A percentile compares a stretch with the other conserved stretches of the same genome.
phyloP scores from a whole-genome alignment of 2,329 filamentous ascomycete genomes.

The Claviceps citrina region DNA sequence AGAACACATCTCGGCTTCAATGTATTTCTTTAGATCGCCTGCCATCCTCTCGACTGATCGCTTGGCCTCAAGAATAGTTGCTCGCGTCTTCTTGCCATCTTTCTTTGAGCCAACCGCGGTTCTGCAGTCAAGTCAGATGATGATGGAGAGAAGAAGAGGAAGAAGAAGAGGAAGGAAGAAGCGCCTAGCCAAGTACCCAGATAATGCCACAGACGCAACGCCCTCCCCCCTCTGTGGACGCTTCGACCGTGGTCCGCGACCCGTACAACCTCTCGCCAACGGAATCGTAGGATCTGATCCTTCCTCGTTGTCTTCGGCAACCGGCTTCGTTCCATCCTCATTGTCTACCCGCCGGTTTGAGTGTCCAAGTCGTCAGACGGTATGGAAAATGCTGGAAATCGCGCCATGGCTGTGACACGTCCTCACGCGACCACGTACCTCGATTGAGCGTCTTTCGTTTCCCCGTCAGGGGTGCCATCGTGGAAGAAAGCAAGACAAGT shows the following conservation, averaged over 20 bases:
- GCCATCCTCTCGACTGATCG: neutral
- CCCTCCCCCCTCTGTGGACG: neutral
- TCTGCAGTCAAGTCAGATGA: neutral
- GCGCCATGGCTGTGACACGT: neutral
- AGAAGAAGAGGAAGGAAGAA: neutral
- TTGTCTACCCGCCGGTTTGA: too few relatives aligned
- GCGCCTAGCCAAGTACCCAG: neutral
- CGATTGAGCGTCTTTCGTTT: conserved; percentile 13
- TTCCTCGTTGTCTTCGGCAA: too few relatives aligned
- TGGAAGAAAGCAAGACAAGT: neutral
- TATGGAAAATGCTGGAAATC: neutral
- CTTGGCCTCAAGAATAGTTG: conserved; percentile 3
- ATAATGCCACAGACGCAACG: neutral
- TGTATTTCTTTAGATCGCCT: conserved; percentile 1
- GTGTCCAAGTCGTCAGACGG: neutral
- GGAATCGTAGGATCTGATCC: neutral
- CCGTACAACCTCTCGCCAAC: neutral
- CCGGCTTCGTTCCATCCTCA: too few relatives aligned
- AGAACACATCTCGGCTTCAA: conserved; percentile 1
- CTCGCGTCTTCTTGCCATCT: neutral
- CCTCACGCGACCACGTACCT: too few relatives aligned
- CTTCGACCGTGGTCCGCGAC: neutral
- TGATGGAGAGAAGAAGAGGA: neutral
- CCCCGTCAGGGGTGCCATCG: conserved; percentile 15
- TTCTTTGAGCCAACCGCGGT: neutral